Base-by-base conservation (phyloP, 495 filamentous ascomycete genomes). In the Amorphotheca resinae region DNA sequence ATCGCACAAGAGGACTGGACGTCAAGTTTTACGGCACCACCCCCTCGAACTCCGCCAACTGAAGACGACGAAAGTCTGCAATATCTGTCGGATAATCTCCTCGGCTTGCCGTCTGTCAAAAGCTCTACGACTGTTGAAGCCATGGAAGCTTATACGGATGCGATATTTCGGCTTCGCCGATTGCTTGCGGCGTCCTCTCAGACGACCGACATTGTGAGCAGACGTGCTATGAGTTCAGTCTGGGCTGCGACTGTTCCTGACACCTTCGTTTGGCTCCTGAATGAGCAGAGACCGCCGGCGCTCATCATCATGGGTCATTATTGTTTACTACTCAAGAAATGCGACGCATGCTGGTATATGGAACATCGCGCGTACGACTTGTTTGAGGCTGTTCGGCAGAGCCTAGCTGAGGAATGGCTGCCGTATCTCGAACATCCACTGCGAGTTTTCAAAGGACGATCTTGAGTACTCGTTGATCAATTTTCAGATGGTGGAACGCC, bases 241-340 rank as follows among this genome's bases (percentile, higher is more conserved):
- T 48, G 45, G 45, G 22, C 33, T n/a, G 32, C 23, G 2, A 36
- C 9, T 9, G 23, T 42, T 16, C 22, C 30, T 0, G 38, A 38
- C 9, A 48, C 23, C 1, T 48, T 42, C 18, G 23, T 48, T 23
- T 15, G 33, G 11, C 9, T 42, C 14, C 25, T 48, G 12, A 41
- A 33, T 33, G 45, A 48, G 18, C 20, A 33, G 15, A 18, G 25
- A 21, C 45, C 45, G 3, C 38, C 45, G 3, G 45, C 45, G 1
- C 22, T 48, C 14, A 31, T 41, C 5, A 35, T 42, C 31, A 42
- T 37, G 32, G 45, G 32, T 1, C 45, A 48, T 22, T 48, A 48
- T 26, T 48, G 45, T 17, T 21, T 46, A 0, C 9, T 46, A 1
- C 23, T 46, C 5, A 33, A 33, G 28, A n/a, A 26, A 6, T 33